These are phyloP conservation scores for Phytophthora meadii DNA, from an alignment of 352 stramenopile genomes.

Conservation along the genomic window DNA sequence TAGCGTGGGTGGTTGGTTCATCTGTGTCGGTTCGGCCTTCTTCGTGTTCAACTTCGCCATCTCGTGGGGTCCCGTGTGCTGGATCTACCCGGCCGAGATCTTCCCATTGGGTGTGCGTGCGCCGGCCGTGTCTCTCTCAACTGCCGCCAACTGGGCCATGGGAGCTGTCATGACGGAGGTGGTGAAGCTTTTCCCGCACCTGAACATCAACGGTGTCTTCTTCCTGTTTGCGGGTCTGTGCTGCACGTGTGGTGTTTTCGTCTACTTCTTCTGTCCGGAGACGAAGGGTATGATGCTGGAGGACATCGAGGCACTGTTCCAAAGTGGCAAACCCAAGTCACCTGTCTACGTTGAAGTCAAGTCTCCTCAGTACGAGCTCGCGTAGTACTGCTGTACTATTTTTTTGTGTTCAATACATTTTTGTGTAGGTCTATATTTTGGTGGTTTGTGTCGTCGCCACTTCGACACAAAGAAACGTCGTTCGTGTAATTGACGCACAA, in stretches of 20 bases:
- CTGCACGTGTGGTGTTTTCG: conserved; percentile 39
- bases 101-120: conserved; percentile 46
- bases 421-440: too few species aligned
- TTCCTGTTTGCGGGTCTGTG: conserved; percentile 18
- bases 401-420: too few species aligned
- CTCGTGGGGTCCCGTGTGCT: conserved; percentile 52
- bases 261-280: conserved; percentile 51
- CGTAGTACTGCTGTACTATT: too few species aligned
- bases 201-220: conserved; percentile 60
- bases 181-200: conserved; percentile 18
- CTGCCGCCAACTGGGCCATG: conserved; percentile 45
- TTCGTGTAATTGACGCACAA: too few species aligned
- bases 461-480: too few species aligned
- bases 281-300: conserved; percentile 51
- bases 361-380: conserved; percentile 12
- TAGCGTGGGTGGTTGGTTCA: conserved; percentile 22
- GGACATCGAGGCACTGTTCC: conserved; percentile 47
- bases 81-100: conserved; percentile 60
- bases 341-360: conserved; percentile 41
- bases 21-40: conserved; percentile 44
- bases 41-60: conserved; percentile 55
- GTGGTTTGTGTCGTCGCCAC: too few species aligned
- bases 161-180: conserved; percentile 43
- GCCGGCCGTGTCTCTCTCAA: conserved; percentile 10
- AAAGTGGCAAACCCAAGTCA: conserved; percentile 17